phyloP scores from a whole-genome alignment of 164 flowering plant genomes.

The Vitis rotundifolia region DNA sequence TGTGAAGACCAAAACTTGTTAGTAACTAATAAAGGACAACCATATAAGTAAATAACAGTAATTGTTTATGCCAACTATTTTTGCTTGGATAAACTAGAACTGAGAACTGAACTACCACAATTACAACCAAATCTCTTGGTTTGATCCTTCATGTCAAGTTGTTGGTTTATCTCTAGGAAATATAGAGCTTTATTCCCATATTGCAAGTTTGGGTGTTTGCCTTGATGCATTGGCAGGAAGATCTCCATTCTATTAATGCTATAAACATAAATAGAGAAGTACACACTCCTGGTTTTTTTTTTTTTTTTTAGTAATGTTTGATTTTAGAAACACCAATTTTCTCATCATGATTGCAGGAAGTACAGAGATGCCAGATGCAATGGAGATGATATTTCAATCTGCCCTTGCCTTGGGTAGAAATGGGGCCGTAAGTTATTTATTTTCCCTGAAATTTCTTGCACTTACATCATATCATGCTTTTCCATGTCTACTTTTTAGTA shows the following conservation, averaged over 20 bases:
- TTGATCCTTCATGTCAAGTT: not conserved
- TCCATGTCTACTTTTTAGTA: not conserved
- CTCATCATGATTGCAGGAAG: slow-evolving; percentile 48
- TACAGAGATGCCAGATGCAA: slow-evolving; percentile 90
- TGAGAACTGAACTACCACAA: not conserved
- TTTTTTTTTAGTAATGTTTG: not conserved
- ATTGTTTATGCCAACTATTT: not conserved
- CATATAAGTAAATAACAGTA: not conserved
- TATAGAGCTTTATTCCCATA: not conserved
- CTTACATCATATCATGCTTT: not conserved
- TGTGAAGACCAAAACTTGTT: not conserved
- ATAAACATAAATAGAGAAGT: too few relatives aligned
- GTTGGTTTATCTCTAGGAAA: not conserved
- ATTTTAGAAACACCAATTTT: not conserved
- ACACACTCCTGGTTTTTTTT: too few relatives aligned
- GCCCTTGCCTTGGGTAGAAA: slow-evolving; percentile 79
- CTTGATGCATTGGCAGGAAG: too few relatives aligned
- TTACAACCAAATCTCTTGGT: not conserved
- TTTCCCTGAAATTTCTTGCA: not conserved
- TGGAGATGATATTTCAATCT: slow-evolving; percentile 89
- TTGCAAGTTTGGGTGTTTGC: not conserved
- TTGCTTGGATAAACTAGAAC: not conserved
- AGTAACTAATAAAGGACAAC: not conserved
- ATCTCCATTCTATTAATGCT: too few relatives aligned
- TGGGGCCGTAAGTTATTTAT: slow-evolving; percentile 77